phyloP scores from a whole-genome alignment of 495 filamentous ascomycete species.

The Saxophila tyrrhenica region DNA sequence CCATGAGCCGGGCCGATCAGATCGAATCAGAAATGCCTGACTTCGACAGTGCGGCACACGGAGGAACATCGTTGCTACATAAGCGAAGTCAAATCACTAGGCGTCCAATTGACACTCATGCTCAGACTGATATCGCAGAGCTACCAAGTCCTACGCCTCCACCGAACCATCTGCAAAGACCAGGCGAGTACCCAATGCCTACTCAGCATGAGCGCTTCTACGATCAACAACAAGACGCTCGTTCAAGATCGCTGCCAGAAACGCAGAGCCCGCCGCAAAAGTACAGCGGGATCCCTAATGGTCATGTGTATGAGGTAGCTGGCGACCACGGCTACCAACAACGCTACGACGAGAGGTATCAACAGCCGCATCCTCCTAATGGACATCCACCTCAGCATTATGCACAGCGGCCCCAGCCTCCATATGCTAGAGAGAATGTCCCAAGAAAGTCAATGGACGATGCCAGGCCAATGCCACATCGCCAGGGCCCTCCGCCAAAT shows the following conservation, averaged over 20 bases:
- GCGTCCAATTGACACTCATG: constrained; percentile 4
- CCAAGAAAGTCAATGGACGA: constrained; percentile 15
- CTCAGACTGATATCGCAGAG: constrained; percentile 38
- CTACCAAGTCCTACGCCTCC: constrained; percentile 41
- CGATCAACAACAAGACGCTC: background rate
- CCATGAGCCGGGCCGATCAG: constrained; percentile 23
- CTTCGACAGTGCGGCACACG: constrained; percentile 52
- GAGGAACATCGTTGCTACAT: constrained; percentile 5
- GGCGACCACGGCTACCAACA: constrained; percentile 29
- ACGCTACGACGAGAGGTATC: background rate
- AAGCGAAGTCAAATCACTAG: constrained; percentile 24
- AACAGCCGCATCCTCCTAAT: background rate
- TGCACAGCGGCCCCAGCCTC: constrained; percentile 7
- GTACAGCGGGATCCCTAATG: constrained; percentile 21
- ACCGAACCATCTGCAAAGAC: constrained; percentile 22
- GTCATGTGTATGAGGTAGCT: constrained; percentile 59
- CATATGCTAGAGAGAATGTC: background rate
- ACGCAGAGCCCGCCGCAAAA: background rate
- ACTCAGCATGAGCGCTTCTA: background rate
- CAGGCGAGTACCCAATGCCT: background rate
- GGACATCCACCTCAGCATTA: background rate
- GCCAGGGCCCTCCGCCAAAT: constrained; percentile 2
- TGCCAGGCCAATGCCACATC: constrained; percentile 13
- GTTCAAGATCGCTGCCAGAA: background rate
- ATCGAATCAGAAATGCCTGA: constrained; percentile 55